Base-by-base conservation (phyloP, 1,139 yeast species). In the Scheffersomyces illinoinensis region DNA sequence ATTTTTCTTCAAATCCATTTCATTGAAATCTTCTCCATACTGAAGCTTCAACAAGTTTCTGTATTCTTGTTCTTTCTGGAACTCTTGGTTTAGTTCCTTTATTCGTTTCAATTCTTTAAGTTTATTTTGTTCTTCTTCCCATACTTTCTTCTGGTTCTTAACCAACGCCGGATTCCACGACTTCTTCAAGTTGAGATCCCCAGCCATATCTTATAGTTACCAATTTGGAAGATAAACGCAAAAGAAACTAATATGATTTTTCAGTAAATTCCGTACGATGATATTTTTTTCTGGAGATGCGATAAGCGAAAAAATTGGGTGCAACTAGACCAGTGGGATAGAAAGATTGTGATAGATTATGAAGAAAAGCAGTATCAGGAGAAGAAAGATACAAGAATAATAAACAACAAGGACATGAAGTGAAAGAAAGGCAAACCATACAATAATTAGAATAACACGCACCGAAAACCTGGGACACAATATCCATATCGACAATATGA, bases 131-230 rank as follows among this genome's bases (percentile, higher is more conserved):
- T 95, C 98, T 59, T 81, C 83, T 66, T 87, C 82, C 96, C 97
- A 90, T 47, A 93, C 95, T 69, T 88, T 90, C 66, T 88, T 89
- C 74, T 90, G 93, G 78, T 95, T 95, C 74, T 90, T 90, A 67
- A 90, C 79, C 56, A 91, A 79, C 52, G 91, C 93, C 3, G 98
- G 98, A 72, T 93, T 93, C 98, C 98, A 95, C 60, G 98, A 93
- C 73, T 95, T 95, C 75, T 93, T 90, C 59, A 93, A 75, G 71
- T 93, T 93, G 63, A 93, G 79, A 73, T 93, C 97, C 7, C 96
- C 93, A 1, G 96, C 91, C 84, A 80, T 81, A 23, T 33, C 10
- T 17, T 33, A 17, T 33, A 33, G 43, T 33, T 33, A 10, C 12
- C 12, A 10, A 14, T 10, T 33, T 33, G 17, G 2, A 33, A 33